phyloP scores from a whole-genome alignment of 2,329 filamentous ascomycete species.

The Alternaria panax region DNA sequence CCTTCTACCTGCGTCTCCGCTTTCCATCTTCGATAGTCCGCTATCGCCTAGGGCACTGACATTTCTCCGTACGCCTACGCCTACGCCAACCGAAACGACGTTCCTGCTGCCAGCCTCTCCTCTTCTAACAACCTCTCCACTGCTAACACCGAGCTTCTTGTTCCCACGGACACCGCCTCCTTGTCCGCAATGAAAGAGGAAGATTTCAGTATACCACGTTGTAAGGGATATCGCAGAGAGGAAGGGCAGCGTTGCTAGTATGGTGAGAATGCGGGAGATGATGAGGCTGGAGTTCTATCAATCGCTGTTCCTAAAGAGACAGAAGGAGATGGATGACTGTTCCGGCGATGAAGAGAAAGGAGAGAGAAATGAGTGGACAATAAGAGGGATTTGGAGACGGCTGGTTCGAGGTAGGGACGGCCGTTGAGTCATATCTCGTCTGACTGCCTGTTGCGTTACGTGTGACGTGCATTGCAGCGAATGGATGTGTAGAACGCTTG shows the following conservation, averaged over 20 bases:
- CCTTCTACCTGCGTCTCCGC: slow-evolving; percentile 24
- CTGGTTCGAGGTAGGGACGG: background rate
- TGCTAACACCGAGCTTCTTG: slow-evolving; percentile 21
- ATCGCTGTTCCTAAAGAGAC: slow-evolving; percentile 13
- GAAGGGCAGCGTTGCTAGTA: slow-evolving; percentile 6
- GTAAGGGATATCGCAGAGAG: background rate
- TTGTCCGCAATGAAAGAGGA: background rate
- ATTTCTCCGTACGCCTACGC: slow-evolving; percentile 12
- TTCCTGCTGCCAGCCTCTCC: slow-evolving; percentile 1
- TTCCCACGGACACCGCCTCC: slow-evolving; percentile 21
- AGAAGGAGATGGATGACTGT: background rate
- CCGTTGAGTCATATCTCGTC: background rate
- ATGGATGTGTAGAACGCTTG: background rate
- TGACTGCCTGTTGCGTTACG: background rate
- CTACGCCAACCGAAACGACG: background rate
- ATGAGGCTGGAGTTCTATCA: slow-evolving; percentile 17
- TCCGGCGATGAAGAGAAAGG: background rate
- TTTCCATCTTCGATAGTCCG: slow-evolving; percentile 27
- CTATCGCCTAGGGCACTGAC: slow-evolving; percentile 1
- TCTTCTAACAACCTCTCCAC: slow-evolving; percentile 1
- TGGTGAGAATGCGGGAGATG: background rate
- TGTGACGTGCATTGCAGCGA: too few species aligned
- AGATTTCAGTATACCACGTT: background rate
- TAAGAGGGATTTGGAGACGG: background rate
- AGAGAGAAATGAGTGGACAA: background rate